Conservation (phyloP, 1,284 basidiomycete genomes). For the Trichosporon faecale region DNA sequence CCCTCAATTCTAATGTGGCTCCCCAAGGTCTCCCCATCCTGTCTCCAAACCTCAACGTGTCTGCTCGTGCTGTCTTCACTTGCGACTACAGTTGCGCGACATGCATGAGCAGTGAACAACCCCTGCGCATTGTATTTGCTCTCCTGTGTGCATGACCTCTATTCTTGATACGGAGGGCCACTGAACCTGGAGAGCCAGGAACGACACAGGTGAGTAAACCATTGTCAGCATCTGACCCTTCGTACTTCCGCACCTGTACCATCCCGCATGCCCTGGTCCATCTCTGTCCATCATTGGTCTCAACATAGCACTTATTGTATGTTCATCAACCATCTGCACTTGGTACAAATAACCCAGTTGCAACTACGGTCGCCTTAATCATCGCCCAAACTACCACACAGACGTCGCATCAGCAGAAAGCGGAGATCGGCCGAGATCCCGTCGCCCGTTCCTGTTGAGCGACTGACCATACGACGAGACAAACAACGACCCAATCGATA, state of each 20-base stretch:
- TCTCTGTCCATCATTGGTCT: not conserved
- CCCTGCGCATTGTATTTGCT: too few species aligned
- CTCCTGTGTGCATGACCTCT: not conserved
- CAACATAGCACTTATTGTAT: not conserved
- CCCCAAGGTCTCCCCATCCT: too few species aligned
- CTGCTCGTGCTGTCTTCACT: too few species aligned
- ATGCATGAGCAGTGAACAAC: not conserved
- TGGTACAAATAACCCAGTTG: not conserved
- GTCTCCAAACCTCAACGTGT: too few species aligned
- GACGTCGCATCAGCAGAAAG: not conserved
- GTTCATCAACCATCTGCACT: not conserved
- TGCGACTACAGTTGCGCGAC: not conserved
- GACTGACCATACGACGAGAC: constrained; percentile 1
- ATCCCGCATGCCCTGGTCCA: not conserved
- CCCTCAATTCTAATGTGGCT: too few species aligned
- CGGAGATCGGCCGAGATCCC: not conserved
- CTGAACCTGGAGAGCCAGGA: not conserved
- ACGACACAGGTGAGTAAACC: not conserved
- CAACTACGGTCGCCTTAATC: not conserved
- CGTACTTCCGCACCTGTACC: not conserved
- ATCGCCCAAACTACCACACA: not conserved
- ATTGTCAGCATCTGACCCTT: not conserved
- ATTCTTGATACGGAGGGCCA: not conserved
- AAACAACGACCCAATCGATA: not conserved
- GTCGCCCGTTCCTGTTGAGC: not conserved